Conservation (phyloP, 805 yeast genomes). For the Hanseniaspora valbyensis region DNA sequence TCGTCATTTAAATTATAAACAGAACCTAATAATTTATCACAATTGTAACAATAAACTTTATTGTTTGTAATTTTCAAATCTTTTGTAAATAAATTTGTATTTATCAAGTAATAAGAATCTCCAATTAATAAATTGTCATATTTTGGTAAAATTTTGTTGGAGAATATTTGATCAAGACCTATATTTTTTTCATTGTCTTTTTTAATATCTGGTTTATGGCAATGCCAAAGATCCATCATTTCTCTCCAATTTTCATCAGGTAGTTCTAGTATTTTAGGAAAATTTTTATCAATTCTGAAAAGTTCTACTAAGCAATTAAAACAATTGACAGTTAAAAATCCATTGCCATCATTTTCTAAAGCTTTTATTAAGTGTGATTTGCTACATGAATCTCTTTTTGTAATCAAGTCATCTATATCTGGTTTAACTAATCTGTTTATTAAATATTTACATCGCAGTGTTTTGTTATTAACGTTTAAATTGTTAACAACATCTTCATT, state of each 20-base stretch:
- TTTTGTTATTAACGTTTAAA: not conserved
- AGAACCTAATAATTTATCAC: conserved; percentile 21
- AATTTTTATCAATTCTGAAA: conserved; percentile 18
- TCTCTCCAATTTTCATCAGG: conserved; percentile 94
- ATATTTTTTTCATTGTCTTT: conserved; percentile 23
- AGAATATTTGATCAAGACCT: conserved; percentile 19
- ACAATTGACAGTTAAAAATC: conserved; percentile 19
- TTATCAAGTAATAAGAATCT: conserved; percentile 21
- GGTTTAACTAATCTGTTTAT: not conserved
- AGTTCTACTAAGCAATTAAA: conserved; percentile 15
- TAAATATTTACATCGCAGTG: not conserved
- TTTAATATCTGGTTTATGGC: conserved; percentile 57
- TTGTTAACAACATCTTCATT: not conserved
- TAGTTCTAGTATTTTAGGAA: conserved; percentile 38
- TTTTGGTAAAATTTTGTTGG: conserved; percentile 22
- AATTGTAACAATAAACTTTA: conserved; percentile 19
- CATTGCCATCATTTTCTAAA: conserved; percentile 4
- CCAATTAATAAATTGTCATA: conserved; percentile 24
- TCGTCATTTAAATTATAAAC: conserved; percentile 18
- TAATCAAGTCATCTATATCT: not conserved
- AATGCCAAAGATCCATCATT: conserved; percentile 95
- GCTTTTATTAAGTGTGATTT: conserved; percentile 13
- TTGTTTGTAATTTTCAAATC: not conserved
- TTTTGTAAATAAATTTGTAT: not conserved
- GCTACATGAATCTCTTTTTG: not conserved